Base-by-base conservation (phyloP, 164 flowering plant genomes). In the Hamamelis virginiana region DNA sequence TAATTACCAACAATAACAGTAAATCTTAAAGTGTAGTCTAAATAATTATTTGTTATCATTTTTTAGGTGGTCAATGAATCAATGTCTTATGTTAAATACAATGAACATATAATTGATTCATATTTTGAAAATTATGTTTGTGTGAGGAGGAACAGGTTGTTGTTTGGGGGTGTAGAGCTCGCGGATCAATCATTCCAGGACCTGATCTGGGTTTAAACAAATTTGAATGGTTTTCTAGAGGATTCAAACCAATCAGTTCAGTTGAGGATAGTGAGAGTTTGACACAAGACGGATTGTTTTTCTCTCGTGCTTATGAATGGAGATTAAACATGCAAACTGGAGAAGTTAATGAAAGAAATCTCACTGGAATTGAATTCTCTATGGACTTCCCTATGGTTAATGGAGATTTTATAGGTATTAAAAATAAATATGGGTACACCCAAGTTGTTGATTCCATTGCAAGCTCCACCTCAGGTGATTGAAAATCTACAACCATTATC, bases 381-480 rank as follows among this genome's bases (percentile, higher is more conserved):
- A 85, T 87, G 89, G 95, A 90, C 9, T 83, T 85, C 51, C 90
- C 91, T 15, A 51, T 84, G 62, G 79, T 85, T 47, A 85, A 85
- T 75, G 75, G 38, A 12, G 67, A 72, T 1, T 82, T 68, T 50
- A 75, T 64, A 0, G 89, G 91, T 8, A 8, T 71, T 1, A 77
- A 52, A 71, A 80, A 86, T 59, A 85, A 78, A 25, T 90, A 64
- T 66, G 87, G 83, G 3, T 87, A 81, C 66, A 62, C 85, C 4
- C 87, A 85, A 64, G 78, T 85, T 4, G 65, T 69, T 6, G 78
- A 87, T 72, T 72, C 76, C 44, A 11, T 22, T 21, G 86, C 85
- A 44, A 85, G 90, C 77, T 80, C 86, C n/a, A 50, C 10, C 9
- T 65, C 83, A 69, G 89, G 94, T 62, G 53, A 55, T 43, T 56